phyloP scores from a whole-genome alignment of 129 eudicot species.

The Glebionis coronaria region DNA sequence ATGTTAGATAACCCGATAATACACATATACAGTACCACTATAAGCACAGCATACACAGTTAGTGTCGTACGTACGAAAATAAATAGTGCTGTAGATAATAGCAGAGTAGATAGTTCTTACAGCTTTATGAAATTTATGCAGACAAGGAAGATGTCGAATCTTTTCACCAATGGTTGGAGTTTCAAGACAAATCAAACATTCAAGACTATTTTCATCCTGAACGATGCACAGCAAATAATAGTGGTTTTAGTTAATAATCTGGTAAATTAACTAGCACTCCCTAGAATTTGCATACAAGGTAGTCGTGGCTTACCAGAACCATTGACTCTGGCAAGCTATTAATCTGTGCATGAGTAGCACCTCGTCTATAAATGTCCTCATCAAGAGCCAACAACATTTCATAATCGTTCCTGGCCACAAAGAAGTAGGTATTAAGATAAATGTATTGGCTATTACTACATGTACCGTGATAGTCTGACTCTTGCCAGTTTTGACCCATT shows the following conservation, averaged over 20 bases:
- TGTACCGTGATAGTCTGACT: not conserved
- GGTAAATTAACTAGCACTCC: not conserved
- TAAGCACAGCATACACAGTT: not conserved
- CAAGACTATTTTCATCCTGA: conserved; percentile 57
- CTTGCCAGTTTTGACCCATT: too few relatives aligned
- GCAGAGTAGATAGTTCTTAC: conserved; percentile 30
- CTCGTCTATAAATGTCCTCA: conserved; percentile 70
- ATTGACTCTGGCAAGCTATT: conserved; percentile 67
- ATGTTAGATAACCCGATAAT: not conserved
- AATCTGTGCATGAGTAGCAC: conserved; percentile 63
- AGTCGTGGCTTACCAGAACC: conserved; percentile 49
- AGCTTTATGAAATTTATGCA: conserved; percentile 90
- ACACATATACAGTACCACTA: not conserved
- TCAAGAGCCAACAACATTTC: conserved; percentile 92
- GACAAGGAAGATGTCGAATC: conserved; percentile 85
- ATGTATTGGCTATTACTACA: not conserved
- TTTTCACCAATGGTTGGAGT: conserved; percentile 63
- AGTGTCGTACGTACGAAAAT: conserved; percentile 8
- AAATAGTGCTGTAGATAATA: too few relatives aligned
- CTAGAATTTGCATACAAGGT: conserved; percentile 5
- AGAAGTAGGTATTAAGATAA: not conserved
- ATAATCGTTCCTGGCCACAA: conserved; percentile 56
- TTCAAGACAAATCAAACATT: conserved; percentile 84
- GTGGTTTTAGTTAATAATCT: not conserved
- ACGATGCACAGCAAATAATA: not conserved